phyloP scores from a whole-genome alignment of 2,329 filamentous ascomycete genomes.

The Verticillium klebahnii region DNA sequence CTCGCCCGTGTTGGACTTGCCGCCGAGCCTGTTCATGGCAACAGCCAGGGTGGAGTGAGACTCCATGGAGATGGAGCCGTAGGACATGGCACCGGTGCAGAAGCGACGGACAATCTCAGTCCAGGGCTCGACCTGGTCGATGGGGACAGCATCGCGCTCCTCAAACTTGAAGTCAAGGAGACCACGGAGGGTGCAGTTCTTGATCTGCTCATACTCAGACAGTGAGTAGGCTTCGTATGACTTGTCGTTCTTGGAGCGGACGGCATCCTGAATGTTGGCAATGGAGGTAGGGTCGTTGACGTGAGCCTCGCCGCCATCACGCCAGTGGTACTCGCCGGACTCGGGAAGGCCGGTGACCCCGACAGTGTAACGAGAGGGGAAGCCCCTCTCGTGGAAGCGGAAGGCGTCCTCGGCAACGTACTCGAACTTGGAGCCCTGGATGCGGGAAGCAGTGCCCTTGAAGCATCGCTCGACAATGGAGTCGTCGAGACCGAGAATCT shows the following conservation, averaged over 20 bases:
- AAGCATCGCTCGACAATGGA: conserved; percentile 92
- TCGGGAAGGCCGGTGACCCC: conserved; percentile 78
- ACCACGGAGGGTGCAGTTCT: conserved; percentile 90
- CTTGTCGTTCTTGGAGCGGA: conserved; percentile 96
- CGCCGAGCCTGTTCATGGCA: conserved; percentile 93
- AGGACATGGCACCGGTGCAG: conserved; percentile 97
- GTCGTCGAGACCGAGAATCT: conserved; percentile 90
- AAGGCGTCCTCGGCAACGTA: conserved; percentile 91
- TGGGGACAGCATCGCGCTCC: conserved; percentile 75
- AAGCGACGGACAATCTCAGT: conserved; percentile 96
- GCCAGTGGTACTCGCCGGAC: conserved; percentile 97
- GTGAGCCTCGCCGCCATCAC: conserved; percentile 91
- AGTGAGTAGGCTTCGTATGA: conserved; percentile 95
- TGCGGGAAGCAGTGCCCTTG: conserved; percentile 87
- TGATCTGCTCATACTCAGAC: conserved; percentile 93
- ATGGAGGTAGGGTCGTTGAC: conserved; percentile 93
- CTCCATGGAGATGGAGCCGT: conserved; percentile 98
- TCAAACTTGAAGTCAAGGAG: conserved; percentile 96
- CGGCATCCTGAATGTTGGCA: conserved; percentile 94
- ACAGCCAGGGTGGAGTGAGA: conserved; percentile 93
- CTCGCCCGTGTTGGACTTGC: conserved; percentile 97
- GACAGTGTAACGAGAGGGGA: conserved; percentile 73
- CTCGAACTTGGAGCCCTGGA: conserved; percentile 91
- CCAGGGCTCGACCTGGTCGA: conserved; percentile 97
- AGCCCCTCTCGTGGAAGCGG: conserved; percentile 91